Evolutionary conservation across 306 rosid species (phyloP).

Genomic region (Betula pendula): DNA sequence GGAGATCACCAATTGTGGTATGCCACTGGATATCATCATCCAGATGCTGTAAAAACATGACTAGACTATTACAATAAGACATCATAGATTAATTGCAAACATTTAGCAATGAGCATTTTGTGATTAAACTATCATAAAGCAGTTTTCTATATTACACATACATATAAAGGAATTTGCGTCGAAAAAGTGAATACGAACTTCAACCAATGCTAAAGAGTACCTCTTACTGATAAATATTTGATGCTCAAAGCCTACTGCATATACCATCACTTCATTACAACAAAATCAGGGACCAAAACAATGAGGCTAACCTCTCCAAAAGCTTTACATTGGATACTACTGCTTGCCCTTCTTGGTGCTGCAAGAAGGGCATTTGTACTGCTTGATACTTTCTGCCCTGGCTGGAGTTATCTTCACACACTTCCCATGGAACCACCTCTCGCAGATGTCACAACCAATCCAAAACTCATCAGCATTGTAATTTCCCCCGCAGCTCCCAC

Average conservation of each 20-base stretch:
- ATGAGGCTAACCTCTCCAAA: background rate
- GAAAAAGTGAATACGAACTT: background rate
- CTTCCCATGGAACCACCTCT: conserved; percentile 64
- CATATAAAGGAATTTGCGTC: background rate
- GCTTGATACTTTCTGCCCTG: conserved; percentile 52
- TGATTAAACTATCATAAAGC: background rate
- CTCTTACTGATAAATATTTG: background rate
- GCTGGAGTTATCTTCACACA: conserved; percentile 68
- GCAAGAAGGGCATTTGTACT: conserved; percentile 63
- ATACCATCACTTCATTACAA: conserved; percentile 22
- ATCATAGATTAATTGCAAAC: background rate
- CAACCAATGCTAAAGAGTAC: background rate
- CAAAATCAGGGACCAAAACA: background rate
- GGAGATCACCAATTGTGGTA: background rate
- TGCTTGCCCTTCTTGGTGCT: conserved; percentile 44
- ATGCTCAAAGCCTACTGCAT: background rate
- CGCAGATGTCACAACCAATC: conserved; percentile 65
- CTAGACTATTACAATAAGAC: background rate
- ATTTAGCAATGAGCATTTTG: too few relatives aligned
- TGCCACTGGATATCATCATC: background rate
- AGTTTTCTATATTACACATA: background rate
- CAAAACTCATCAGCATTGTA: conserved; percentile 58
- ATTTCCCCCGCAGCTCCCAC: conserved; percentile 64
- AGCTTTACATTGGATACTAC: conserved; percentile 16
- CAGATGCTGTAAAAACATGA: background rate